Base-by-base conservation (phyloP, 345 rosid genomes). In the Cardiospermum halicacabum region DNA sequence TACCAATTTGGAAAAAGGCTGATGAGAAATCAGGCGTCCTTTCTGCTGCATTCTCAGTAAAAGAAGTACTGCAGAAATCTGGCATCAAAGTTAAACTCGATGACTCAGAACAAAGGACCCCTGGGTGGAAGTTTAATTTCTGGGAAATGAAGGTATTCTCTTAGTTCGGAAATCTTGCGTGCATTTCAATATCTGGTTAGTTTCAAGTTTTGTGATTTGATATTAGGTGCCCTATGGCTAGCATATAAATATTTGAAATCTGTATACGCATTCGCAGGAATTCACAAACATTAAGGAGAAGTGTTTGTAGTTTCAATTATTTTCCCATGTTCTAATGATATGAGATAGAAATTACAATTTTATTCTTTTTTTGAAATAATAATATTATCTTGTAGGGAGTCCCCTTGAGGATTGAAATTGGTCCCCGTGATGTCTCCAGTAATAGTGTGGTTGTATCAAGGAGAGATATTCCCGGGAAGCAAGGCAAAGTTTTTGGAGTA, bases 81-180 rank as follows among this genome's bases (percentile, higher is more conserved):
- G 92, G 96, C 27, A 56, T 89, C 55, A 87, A 73, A 82, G 95
- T 94, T 69, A 91, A 91, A 76, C 89, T 94, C 12, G 97, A 89
- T 73, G 96, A 87, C 64, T 74, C 85, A n/a, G 95, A 91, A 15
- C 95, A 87, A 61, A 76, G 78, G 71, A 88, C 94, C 32, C 88
- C 91, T 2, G 96, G 97, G 19, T 94, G 99, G 97, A 94, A 91
- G 77, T 84, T 88, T 85, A 88, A 91, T 76, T 89, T 90, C 78
- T 89, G 99, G 97, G 97, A 85, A 76, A 87, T 94, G 97, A 94
- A 91, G 92, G 97, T 91, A 53, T 54, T 70, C 65, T 9, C 31
- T 66, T 8, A 53, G 50, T 65, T 45, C 31, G 58, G 19, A 58
- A 16, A 40, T 53, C 30, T 40, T 51, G 22, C n/a, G 7, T 67